These are phyloP conservation scores for Malania oleifera DNA, from an alignment of 164 flowering plant genomes.

Conservation along the genomic window DNA sequence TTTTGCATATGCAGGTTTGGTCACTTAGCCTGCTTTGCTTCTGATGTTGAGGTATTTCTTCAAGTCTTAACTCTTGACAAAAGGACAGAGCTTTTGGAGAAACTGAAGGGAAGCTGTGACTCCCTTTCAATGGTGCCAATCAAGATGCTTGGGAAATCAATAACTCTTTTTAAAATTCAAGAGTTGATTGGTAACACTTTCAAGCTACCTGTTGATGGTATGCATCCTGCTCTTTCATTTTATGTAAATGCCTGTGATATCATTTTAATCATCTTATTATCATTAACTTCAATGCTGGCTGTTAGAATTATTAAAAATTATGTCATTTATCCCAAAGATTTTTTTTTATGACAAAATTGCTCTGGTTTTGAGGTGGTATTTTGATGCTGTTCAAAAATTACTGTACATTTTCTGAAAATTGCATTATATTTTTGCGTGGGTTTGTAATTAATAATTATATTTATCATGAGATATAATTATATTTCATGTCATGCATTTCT, in stretches of 20 bases:
- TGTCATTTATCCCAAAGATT: no score
- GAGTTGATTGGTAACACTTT: slow-evolving; percentile 42
- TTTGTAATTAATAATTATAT: no score
- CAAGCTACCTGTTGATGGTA: slow-evolving; percentile 50
- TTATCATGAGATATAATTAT: no score
- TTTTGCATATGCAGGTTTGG: slow-evolving; percentile 62
- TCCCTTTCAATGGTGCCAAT: slow-evolving; percentile 28
- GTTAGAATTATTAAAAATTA: background rate
- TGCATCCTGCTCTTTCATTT: slow-evolving; percentile 3
- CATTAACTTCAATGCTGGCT: background rate
- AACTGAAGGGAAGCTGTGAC: slow-evolving; percentile 27
- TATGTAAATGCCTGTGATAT: background rate
- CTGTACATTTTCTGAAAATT: no score
- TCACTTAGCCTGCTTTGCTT: slow-evolving; percentile 66
- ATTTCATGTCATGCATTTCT: no score
- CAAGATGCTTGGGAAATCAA: slow-evolving; percentile 53
- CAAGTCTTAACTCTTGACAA: slow-evolving; percentile 41
- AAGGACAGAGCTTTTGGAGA: slow-evolving; percentile 41
- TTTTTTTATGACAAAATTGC: no score
- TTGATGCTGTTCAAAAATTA: no score
- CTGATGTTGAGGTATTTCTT: slow-evolving; percentile 67
- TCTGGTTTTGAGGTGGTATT: no score
- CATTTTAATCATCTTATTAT: background rate
- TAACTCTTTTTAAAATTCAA: slow-evolving; percentile 52
- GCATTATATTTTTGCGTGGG: no score